Conservation (phyloP, 139 green algal species). For the Coccomyxa sp. region DNA sequence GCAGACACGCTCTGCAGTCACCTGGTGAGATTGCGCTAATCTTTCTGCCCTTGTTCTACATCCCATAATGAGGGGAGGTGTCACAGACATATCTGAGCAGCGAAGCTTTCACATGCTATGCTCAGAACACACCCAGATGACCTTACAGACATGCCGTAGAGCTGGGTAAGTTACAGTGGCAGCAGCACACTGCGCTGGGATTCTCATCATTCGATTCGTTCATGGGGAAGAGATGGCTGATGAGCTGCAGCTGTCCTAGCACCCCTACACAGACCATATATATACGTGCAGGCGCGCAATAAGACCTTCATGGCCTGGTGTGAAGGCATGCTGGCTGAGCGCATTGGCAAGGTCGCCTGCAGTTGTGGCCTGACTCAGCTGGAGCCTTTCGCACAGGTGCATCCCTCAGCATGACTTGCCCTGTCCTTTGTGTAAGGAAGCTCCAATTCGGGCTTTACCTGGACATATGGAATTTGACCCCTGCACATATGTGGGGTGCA, state of each 20-base stretch:
- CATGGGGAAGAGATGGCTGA: too few species aligned
- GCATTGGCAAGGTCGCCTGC: background rate
- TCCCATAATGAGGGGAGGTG: background rate
- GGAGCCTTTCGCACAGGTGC: background rate
- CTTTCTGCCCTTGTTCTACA: background rate
- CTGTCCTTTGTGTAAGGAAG: background rate
- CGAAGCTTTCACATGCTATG: background rate
- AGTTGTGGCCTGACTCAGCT: background rate
- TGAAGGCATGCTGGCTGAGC: background rate
- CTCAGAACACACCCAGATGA: background rate
- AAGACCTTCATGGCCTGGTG: background rate
- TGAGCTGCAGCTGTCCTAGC: too few species aligned
- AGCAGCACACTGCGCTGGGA: background rate
- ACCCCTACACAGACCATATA: too few species aligned
- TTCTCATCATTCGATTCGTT: background rate
- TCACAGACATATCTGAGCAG: background rate
- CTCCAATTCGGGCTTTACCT: too few species aligned
- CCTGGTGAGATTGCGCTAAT: background rate
- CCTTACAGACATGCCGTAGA: background rate
- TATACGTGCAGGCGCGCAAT: background rate
- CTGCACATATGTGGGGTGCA: too few species aligned
- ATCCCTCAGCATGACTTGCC: background rate
- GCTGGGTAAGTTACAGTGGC: background rate
- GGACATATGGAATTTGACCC: too few species aligned
- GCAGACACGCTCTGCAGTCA: background rate